A percentile compares a stretch with the other conserved stretches of the same genome.
Evolutionary conservation across 257 asterid species (phyloP).

Genomic region (Sherardia arvensis): DNA sequence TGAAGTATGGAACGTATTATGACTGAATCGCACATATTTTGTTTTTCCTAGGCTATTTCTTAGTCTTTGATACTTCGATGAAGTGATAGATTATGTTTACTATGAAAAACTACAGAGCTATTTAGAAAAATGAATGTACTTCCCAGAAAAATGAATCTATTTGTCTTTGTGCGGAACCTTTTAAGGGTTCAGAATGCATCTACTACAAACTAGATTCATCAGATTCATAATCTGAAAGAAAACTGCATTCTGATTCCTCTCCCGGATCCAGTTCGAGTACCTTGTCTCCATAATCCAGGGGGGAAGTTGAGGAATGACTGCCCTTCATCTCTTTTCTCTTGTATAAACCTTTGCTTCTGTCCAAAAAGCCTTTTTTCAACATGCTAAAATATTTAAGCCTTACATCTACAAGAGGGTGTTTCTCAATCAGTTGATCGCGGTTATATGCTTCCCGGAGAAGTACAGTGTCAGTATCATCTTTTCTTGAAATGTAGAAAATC

Average conservation of each 20-base stretch:
- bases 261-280: constrained; percentile 29
- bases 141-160: no score
- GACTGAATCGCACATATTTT: background rate
- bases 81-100: background rate
- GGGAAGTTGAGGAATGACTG: constrained; percentile 8
- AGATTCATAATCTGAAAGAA: constrained; percentile 47
- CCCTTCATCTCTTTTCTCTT: constrained; percentile 24
- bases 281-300: constrained; percentile 12
- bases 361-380: constrained; percentile 65
- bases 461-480: constrained; percentile 64
- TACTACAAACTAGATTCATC: constrained; percentile 21
- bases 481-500: constrained; percentile 68
- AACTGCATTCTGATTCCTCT: constrained; percentile 31
- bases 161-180: background rate
- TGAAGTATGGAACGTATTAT: constrained; percentile 1
- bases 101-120: background rate
- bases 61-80: background rate
- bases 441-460: constrained; percentile 86
- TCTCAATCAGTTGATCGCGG: constrained; percentile 47
- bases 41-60: background rate
- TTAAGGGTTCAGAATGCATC: background rate
- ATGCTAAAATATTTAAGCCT: constrained; percentile 48
- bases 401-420: constrained; percentile 54
- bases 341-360: constrained; percentile 61
- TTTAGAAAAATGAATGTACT: background rate